Evolutionary conservation across 2,329 filamentous ascomycete genomes (phyloP), one percentile per base, ranked within the genome.

Genomic region (Fusarium setosum): DNA sequence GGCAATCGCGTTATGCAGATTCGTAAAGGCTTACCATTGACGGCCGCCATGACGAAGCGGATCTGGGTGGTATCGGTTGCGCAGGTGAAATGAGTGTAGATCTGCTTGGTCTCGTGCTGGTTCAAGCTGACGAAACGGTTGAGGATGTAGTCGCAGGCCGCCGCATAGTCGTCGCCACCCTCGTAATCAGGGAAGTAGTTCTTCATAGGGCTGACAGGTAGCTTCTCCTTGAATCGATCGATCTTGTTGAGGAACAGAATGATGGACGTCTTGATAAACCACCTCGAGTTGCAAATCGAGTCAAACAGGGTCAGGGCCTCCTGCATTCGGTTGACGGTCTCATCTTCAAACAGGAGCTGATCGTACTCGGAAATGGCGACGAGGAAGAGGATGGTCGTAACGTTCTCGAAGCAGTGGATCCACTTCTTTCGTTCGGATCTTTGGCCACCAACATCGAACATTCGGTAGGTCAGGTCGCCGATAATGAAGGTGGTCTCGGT

Each of bases 21-120:
- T 26, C 6, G 9, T 2, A 20, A 9, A 2, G 44, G 78, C 90
- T 75, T 86, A 97, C 94, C 94, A 83, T 99, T 99, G 76, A 99
- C 96, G 71, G 96, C 96, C 64, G 95, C 94, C 96, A 99, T 99
- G 82, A 99, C 96, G 85, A 99, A 98, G 76, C 96, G 91, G 74
- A 99, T 99, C 81, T 99, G 96, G 75, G 96, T 97, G 29, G 96
- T 99, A 78, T 99, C 96, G 47, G 96, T 99, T 63, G 96, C 96
- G 79, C 96, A 98, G 49, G 96, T 99, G 83, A 99, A 99, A 82
- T 98, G 96, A 60, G 96, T 99, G 86, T 99, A 99, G 79, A 99
- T 98, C 81, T 99, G 96, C 86, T 99, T 99, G 55, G 94, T 97
- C 84, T 98, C 96, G 79, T 97, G 95, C 82, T 98, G 96, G 84